Percentiles rank a stretch among this genome's conserved stretches.
Conservation (phyloP, 202 grass and related monocot species). For the Schoenoplectus tabernaemontani region DNA sequence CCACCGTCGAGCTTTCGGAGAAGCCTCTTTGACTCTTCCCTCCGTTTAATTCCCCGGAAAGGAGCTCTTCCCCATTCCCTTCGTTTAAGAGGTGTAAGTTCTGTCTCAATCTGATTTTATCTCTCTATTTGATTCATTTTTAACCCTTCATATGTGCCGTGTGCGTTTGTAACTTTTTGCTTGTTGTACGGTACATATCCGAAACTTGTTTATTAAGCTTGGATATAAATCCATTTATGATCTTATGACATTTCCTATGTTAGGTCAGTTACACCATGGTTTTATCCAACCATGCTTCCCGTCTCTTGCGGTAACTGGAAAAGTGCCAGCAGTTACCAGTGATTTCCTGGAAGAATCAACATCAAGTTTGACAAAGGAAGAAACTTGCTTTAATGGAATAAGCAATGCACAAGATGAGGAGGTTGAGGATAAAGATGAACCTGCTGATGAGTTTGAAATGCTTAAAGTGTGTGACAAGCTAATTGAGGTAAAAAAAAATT, state of each 20-base stretch:
- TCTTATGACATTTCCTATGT: constrained; percentile 18
- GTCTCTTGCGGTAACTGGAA: constrained; percentile 35
- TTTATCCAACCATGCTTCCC: constrained; percentile 18
- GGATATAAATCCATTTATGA: background rate
- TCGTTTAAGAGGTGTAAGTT: constrained; percentile 8
- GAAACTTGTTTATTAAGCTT: constrained; percentile 20
- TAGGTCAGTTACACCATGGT: constrained; percentile 27
- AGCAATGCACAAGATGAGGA: background rate
- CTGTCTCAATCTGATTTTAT: background rate
- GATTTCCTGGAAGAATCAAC: constrained; percentile 32
- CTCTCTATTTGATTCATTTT: background rate
- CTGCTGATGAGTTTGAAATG: constrained; percentile 41
- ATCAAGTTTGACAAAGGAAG: constrained; percentile 27
- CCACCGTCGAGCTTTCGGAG: background rate
- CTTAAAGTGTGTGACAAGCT: constrained; percentile 67
- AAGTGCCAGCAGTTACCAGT: constrained; percentile 26
- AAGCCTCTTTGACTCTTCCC: background rate
- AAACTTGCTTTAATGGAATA: constrained; percentile 21
- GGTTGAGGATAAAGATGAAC: constrained; percentile 18
- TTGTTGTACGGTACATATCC: background rate
- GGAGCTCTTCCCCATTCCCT: background rate
- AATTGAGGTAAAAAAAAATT: constrained; percentile 32
- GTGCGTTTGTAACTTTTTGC: background rate
- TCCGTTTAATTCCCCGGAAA: background rate
- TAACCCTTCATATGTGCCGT: background rate